Percentiles rank a stretch among this genome's conserved stretches.
Conservation (phyloP, 2,329 filamentous ascomycete genomes). For the Fonsecaea multimorphosa region DNA sequence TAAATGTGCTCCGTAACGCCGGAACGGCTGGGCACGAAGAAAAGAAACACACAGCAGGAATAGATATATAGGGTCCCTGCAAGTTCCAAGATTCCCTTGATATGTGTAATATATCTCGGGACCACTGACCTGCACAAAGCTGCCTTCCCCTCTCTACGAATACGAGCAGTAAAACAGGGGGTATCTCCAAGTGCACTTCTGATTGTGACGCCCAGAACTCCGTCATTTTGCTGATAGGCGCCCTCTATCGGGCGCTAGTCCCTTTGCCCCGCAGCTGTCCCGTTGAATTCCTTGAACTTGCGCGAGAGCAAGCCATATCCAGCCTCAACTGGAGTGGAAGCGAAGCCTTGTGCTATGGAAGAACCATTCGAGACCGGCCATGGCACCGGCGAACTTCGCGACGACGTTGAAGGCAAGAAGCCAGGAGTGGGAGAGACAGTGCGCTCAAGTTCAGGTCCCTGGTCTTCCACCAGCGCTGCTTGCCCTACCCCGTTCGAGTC, state of each 20-base stretch:
- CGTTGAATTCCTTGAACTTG: slow-evolving; percentile 35
- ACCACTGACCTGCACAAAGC: background rate
- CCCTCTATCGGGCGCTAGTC: slow-evolving; percentile 7
- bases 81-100: too few species aligned
- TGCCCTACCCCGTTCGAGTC: background rate
- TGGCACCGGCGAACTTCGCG: slow-evolving; percentile 36
- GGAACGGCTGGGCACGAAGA: too few species aligned
- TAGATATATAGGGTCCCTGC: too few species aligned
- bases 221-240: slow-evolving; percentile 2
- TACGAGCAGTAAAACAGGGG: background rate
- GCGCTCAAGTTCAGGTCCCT: slow-evolving; percentile 2
- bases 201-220: background rate
- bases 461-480: background rate
- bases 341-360: slow-evolving; percentile 27
- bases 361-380: slow-evolving; percentile 23
- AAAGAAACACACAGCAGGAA: too few species aligned
- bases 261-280: slow-evolving; percentile 6
- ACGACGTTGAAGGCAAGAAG: slow-evolving; percentile 35
- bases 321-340: slow-evolving; percentile 32
- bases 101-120: too few species aligned
- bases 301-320: slow-evolving; percentile 37
- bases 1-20: too few species aligned
- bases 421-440: slow-evolving; percentile 33
- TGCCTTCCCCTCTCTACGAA: background rate
- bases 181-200: background rate